Percentiles rank a stretch among this genome's conserved stretches.
Conservation (phyloP, 2,329 filamentous ascomycete species). For the Didymella segeticola region DNA sequence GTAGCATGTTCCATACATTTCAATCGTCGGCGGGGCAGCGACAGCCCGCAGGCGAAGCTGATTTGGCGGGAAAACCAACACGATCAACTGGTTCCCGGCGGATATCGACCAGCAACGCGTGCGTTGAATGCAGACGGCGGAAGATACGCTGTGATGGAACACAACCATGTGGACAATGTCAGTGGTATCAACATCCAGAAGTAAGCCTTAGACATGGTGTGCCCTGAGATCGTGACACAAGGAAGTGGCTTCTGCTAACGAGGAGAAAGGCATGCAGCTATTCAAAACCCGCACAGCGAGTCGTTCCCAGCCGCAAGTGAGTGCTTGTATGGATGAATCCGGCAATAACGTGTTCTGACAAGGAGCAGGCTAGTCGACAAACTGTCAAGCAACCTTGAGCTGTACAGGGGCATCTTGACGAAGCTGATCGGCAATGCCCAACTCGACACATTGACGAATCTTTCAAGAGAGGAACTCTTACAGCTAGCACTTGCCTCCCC, state of each 20-base stretch:
- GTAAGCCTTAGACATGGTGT: constrained; percentile 7
- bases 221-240: not conserved
- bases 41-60: constrained; percentile 43
- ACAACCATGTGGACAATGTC: constrained; percentile 81
- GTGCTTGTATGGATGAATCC: constrained; percentile 32
- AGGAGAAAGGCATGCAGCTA: constrained; percentile 68
- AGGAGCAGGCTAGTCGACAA: constrained; percentile 65
- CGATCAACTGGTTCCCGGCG: constrained; percentile 50
- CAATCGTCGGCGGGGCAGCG: constrained; percentile 46
- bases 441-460: constrained; percentile 48
- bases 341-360: constrained; percentile 58
- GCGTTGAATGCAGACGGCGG: constrained; percentile 77
- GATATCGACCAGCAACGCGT: constrained; percentile 65
- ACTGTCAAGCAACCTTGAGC: constrained; percentile 58
- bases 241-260: not conserved
- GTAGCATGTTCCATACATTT: constrained; percentile 55
- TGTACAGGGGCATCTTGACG: constrained; percentile 52
- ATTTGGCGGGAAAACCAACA: constrained; percentile 44
- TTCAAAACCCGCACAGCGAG: constrained; percentile 77
- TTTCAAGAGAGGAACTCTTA: constrained; percentile 55
- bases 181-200: constrained; percentile 81
- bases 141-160: constrained; percentile 86
- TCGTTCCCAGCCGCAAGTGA: constrained; percentile 80
- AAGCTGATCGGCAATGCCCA: constrained; percentile 53
- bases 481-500: constrained; percentile 53